Evolutionary conservation across 2,329 filamentous ascomycete species (phyloP).

Genomic region (Fusarium denticulatum): DNA sequence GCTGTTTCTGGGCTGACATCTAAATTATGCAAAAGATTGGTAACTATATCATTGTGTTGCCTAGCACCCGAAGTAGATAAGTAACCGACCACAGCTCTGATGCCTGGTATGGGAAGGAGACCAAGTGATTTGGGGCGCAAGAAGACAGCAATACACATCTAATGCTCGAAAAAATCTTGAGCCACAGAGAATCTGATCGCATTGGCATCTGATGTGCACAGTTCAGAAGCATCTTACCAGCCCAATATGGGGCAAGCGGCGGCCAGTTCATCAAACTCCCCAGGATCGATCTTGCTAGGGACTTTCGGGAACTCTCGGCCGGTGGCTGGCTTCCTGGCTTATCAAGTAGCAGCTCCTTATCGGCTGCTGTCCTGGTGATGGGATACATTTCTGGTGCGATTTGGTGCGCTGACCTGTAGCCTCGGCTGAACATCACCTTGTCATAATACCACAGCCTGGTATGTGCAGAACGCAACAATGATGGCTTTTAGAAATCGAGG

Average conservation of each 20-base stretch:
- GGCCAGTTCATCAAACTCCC: neutral
- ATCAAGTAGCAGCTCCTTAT: neutral
- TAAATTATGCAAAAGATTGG: neutral
- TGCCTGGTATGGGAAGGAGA: neutral
- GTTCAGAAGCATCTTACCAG: neutral
- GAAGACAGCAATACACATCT: neutral
- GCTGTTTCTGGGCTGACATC: neutral
- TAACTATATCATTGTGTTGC: neutral
- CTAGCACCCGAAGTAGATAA: neutral
- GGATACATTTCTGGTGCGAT: neutral
- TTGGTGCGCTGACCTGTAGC: neutral
- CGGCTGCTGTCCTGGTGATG: neutral
- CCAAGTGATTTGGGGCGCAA: too few relatives aligned
- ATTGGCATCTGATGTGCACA: neutral
- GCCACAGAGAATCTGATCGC: neutral
- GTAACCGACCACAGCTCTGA: neutral
- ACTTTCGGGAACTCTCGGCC: neutral
- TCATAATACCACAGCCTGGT: neutral
- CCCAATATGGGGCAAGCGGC: neutral
- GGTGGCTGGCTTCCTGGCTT: neutral
- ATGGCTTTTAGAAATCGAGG: neutral
- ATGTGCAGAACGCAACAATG: accelerated
- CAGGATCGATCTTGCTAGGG: neutral
- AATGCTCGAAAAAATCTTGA: accelerated
- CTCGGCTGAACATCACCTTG: neutral